A percentile compares a stretch with the other conserved stretches of the same genome.
Conservation (phyloP, 305 asterid genomes). For the Salvia sclarea region DNA sequence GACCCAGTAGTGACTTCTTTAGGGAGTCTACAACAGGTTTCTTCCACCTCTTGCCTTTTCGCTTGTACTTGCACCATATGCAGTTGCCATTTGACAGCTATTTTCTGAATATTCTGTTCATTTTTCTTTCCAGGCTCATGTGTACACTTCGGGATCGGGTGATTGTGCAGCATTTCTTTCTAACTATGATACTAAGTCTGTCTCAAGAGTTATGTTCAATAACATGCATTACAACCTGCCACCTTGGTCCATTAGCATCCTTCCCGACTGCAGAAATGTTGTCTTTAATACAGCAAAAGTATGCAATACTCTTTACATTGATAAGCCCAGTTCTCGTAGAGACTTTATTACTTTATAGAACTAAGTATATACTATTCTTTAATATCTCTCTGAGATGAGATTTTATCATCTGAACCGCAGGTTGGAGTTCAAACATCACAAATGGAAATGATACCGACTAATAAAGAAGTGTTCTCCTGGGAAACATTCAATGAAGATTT, state of each 20-base stretch:
- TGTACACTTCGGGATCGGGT: conserved; percentile 64
- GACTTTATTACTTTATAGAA: background rate
- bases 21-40: conserved; percentile 91
- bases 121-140: conserved; percentile 63
- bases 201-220: conserved; percentile 73
- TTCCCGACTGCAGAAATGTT: conserved; percentile 84
- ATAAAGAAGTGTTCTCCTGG: conserved; percentile 66
- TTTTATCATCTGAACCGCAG: conserved; percentile 31
- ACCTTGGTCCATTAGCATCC: conserved; percentile 96
- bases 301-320: conserved; percentile 30
- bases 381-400: conserved; percentile 4
- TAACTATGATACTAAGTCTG: conserved; percentile 61
- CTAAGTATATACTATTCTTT: background rate
- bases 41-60: conserved; percentile 10
- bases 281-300: conserved; percentile 95
- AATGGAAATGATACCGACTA: conserved; percentile 36
- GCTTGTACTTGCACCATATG: background rate
- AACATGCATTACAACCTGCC: conserved; percentile 77
- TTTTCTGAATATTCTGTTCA: conserved; percentile 23
- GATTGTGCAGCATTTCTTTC: conserved; percentile 86
- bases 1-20: conserved; percentile 79
- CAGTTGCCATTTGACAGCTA: conserved; percentile 16
- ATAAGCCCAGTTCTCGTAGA: conserved; percentile 18
- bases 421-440: conserved; percentile 50
- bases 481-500: conserved; percentile 85